Conservation (phyloP, 768 basidiomycete genomes). For the Tulasnella sp. region DNA sequence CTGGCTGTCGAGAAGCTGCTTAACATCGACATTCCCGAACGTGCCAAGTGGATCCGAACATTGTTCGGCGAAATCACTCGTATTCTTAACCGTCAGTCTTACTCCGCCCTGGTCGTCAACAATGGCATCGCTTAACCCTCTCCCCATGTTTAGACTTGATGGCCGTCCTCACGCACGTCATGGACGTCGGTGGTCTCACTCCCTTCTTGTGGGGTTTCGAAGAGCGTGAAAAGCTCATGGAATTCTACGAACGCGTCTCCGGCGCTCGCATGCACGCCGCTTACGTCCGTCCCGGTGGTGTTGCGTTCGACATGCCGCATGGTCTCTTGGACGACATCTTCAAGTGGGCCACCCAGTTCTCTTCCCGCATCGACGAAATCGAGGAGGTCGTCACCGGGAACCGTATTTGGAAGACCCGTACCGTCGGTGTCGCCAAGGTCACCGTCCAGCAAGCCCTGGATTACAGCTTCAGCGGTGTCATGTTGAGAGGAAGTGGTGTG, state of each 20-base stretch:
- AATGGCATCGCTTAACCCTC: not conserved
- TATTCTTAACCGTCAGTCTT: constrained; percentile 80
- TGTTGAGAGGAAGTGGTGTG: constrained; percentile 91
- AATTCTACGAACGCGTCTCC: constrained; percentile 99
- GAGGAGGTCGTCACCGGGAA: constrained; percentile 98
- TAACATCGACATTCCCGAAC: constrained; percentile 94
- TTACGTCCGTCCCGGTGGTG: constrained; percentile 97
- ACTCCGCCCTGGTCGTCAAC: constrained; percentile 22
- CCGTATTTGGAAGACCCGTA: constrained; percentile 97
- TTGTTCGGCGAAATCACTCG: constrained; percentile 97
- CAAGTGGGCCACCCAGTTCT: constrained; percentile 96
- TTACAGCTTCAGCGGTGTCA: constrained; percentile 94
- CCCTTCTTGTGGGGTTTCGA: constrained; percentile 99
- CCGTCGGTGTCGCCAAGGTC: constrained; percentile 85
- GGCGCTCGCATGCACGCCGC: constrained; percentile 96
- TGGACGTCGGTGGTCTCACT: constrained; percentile 97
- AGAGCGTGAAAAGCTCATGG: constrained; percentile 99
- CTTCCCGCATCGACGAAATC: constrained; percentile 89
- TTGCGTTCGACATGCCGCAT: constrained; percentile 96
- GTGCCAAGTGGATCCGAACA: constrained; percentile 98
- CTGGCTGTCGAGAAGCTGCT: constrained; percentile 97
- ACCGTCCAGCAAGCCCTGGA: constrained; percentile 91
- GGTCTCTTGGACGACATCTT: constrained; percentile 99
- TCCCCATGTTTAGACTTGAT: constrained; percentile 68
- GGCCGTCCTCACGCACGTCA: constrained; percentile 93